These are phyloP conservation scores for Meyerozyma smithsonii DNA, from an alignment of 1,139 yeast genomes.

Conservation along the genomic window DNA sequence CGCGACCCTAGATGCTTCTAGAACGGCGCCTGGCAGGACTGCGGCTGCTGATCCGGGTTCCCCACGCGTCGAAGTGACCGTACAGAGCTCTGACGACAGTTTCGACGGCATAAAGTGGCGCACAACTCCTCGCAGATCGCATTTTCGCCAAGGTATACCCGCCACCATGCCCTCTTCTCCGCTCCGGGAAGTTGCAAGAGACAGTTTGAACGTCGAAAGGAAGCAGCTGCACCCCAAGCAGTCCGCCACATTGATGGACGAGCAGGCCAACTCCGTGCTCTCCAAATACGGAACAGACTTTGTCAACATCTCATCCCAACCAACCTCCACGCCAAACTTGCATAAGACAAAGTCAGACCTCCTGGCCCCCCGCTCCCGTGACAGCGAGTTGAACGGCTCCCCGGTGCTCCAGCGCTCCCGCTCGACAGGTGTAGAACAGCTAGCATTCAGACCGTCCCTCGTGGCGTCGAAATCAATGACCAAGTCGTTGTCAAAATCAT, in stretches of 20 bases:
- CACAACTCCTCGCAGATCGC: constrained; percentile 23
- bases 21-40: not conserved
- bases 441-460: constrained; percentile 6
- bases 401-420: constrained; percentile 27
- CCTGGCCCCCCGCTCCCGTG: constrained; percentile 10
- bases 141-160: not conserved
- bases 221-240: constrained; percentile 1
- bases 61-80: constrained; percentile 7
- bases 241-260: constrained; percentile 21
- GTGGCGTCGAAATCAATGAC: constrained; percentile 4
- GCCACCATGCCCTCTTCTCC: constrained; percentile 33
- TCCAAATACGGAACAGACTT: constrained; percentile 34
- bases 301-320: constrained; percentile 16
- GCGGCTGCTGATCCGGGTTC: constrained; percentile 4
- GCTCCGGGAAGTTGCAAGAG: constrained; percentile 17
- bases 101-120: constrained; percentile 45
- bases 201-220: not conserved
- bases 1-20: not conserved
- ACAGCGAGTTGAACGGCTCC: constrained; percentile 9
- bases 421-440: constrained; percentile 22
- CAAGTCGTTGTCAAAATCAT: not conserved
- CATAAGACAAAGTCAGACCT: constrained; percentile 27
- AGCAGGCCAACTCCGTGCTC: constrained; percentile 33
- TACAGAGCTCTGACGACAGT: constrained; percentile 43
- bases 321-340: constrained; percentile 17